Percentiles rank a stretch among this genome's conserved stretches.
Evolutionary conservation across 192 early-diverging fungal species (phyloP).

Genomic region (Gaertneriomyces sp.): DNA sequence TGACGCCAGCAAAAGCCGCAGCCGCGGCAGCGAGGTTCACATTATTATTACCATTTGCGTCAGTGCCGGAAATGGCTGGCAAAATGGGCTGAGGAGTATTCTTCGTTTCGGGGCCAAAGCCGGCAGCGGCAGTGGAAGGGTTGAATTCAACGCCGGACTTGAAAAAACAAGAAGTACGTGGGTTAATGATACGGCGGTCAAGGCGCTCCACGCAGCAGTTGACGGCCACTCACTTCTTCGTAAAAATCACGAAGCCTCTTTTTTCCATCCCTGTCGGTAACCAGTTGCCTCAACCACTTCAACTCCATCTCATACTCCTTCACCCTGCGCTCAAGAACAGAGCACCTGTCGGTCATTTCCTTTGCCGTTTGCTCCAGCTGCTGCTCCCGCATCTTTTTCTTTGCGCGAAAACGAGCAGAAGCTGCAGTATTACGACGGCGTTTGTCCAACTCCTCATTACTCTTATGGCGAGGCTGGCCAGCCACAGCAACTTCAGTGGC

Average conservation of each 20-base stretch:
- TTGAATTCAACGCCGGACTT: constrained; percentile 18
- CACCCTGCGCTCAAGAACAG: constrained; percentile 65
- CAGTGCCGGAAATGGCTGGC: not conserved
- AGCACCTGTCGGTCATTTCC: constrained; percentile 70
- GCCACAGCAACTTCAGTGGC: too few species aligned
- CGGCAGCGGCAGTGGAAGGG: constrained; percentile 10
- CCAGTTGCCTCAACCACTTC: constrained; percentile 80
- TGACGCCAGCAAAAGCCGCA: constrained; percentile 13
- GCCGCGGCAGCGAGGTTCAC: constrained; percentile 15
- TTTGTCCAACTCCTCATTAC: constrained; percentile 62
- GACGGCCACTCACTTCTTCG: constrained; percentile 5
- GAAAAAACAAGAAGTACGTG: not conserved
- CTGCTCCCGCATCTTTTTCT: constrained; percentile 92
- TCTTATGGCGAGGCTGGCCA: constrained; percentile 7
- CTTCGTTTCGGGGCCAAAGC: constrained; percentile 8
- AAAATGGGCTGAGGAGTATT: not conserved
- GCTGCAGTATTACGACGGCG: constrained; percentile 91
- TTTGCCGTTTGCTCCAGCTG: constrained; percentile 74
- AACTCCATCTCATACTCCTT: constrained; percentile 85
- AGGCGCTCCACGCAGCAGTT: not conserved
- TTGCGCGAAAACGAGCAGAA: constrained; percentile 88
- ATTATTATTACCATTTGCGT: too few species aligned
- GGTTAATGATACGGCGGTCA: not conserved
- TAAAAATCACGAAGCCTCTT: constrained; percentile 34
- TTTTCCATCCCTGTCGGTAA: constrained; percentile 56